phyloP scores from a whole-genome alignment of 306 rosid genomes.

The Luffa aegyptiaca region DNA sequence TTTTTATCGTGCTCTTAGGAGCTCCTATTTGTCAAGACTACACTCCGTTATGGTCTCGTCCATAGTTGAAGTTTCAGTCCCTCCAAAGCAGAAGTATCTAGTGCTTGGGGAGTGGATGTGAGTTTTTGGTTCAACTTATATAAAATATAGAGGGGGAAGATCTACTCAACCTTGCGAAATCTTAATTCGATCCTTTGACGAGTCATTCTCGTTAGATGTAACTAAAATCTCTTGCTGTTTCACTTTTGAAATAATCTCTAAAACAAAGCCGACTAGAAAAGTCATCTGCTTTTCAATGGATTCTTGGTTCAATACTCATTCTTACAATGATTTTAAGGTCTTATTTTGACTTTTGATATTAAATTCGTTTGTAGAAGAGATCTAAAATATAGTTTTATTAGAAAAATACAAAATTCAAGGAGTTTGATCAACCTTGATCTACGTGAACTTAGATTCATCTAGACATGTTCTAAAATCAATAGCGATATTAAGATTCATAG shows the following conservation, averaged over 20 bases:
- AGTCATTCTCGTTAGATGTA: background rate
- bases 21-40: background rate
- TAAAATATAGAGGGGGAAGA: background rate
- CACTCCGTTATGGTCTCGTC: background rate
- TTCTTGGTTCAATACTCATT: too few relatives aligned
- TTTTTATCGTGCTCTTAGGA: background rate
- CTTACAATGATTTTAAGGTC: too few relatives aligned
- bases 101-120: background rate
- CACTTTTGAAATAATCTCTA: background rate
- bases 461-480: background rate
- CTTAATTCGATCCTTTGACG: background rate
- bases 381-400: background rate
- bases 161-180: background rate
- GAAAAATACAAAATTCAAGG: background rate
- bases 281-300: too few relatives aligned
- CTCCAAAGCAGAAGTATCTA: background rate
- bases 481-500: too few relatives aligned
- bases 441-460: background rate
- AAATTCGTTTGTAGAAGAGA: background rate
- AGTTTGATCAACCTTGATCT: background rate
- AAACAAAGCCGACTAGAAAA: too few relatives aligned
- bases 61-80: background rate
- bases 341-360: background rate
- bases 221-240: background rate
- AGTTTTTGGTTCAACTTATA: background rate